Evolutionary conservation across 805 yeast genomes (phyloP), one percentile per base, ranked within the genome.

Genomic region (Cyberlindnera samutprakarnensis): DNA sequence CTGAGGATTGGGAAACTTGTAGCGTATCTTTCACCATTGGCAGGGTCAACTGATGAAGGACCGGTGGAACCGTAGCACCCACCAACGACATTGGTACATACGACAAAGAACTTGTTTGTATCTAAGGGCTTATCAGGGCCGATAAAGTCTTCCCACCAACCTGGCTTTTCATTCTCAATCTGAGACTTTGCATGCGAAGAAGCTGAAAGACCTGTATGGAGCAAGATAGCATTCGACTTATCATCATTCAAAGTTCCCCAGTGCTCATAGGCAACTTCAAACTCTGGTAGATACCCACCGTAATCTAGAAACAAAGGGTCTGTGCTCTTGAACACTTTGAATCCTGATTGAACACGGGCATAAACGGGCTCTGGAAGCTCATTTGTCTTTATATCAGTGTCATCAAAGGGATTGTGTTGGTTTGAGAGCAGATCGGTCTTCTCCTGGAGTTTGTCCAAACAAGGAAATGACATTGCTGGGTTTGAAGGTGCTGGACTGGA

Each of bases 21-120:
- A 4, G 86, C 96, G 54, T 85, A 88, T 29, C 75, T 65, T 35
- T 70, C 62, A 6, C 60, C 61, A 40, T 75, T 78, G 2, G 76
- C 72, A 1, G 95, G 94, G 46, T 84, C 85, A 9, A 64, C 54
- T 0, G 92, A 76, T 2, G 90, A 75, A 1, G 96, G 96, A 0
- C 96, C 96, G 0, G 96, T 87, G 6, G 94, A 80, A 3, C 96
- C 96, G 55, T 80, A 88, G 56, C 96, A 88, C 2, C 96, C 95
- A 6, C 96, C 96, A 26, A 88, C 64, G 5, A 86, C 95, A 53
- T 88, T 88, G 1, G 96, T 83, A 58, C 96, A 88, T 7, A 88
- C 72, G 5, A 88, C 72, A 52, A 85, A 85, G 57, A 69, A 85
- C 53, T 78, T 79, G 47, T 80, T 59, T 1, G 96, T 87, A 51